Conservation (phyloP, 2,329 filamentous ascomycete species). For the Colletotrichum sp. region DNA sequence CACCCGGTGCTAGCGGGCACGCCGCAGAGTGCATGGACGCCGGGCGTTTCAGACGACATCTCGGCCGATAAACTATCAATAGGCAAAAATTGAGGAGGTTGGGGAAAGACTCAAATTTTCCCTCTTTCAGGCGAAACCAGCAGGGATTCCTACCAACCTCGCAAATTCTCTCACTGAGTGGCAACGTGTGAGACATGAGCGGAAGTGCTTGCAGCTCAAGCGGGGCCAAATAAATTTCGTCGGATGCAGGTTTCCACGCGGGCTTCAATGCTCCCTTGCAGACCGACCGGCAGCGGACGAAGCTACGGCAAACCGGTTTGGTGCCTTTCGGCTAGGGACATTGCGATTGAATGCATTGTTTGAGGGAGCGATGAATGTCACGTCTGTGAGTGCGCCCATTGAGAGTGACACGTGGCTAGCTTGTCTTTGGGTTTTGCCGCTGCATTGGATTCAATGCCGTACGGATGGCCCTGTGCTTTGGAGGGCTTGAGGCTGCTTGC, state of each 20-base stretch:
- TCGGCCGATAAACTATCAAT: neutral
- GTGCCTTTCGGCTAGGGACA: neutral
- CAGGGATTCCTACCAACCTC: neutral
- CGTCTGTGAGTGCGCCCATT: neutral
- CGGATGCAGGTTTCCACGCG: neutral
- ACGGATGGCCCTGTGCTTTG: neutral
- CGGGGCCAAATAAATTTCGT: neutral
- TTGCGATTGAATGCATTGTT: neutral
- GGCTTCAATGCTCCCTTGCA: neutral
- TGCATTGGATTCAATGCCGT: neutral
- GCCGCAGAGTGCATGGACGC: neutral
- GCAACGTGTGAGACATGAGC: neutral
- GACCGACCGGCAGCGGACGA: neutral
- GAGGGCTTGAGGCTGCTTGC: neutral
- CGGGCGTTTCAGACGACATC: constrained; percentile 14
- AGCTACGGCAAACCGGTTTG: neutral
- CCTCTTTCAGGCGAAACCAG: neutral
- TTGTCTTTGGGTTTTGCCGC: neutral
- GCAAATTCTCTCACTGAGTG: neutral
- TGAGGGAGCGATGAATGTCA: neutral
- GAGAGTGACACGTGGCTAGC: constrained; percentile 12
- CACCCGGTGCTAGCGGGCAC: neutral
- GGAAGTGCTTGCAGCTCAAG: neutral
- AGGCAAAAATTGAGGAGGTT: constrained; percentile 8
- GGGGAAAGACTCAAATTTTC: neutral